Conservation (phyloP, 306 rosid species). For the Heteromeles arbutifolia region DNA sequence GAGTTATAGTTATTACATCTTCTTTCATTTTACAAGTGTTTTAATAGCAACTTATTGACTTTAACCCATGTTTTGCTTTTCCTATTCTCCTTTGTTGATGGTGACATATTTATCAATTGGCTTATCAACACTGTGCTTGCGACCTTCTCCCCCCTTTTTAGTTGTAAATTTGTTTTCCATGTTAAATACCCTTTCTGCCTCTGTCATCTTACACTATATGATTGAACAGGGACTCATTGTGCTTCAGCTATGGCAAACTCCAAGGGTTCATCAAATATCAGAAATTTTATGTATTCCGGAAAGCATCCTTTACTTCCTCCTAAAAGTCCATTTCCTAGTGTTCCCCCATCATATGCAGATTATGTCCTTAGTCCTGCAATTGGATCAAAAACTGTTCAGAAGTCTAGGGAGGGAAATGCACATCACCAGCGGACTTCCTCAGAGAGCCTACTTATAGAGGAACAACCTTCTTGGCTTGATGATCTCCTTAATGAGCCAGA, state of each 20-base stretch:
- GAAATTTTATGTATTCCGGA: conserved; percentile 73
- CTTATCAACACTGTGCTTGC: conserved; percentile 2
- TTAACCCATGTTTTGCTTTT: not conserved
- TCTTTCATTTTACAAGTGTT: not conserved
- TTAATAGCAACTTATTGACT: not conserved
- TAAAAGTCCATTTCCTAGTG: conserved; percentile 90
- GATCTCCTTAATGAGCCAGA: conserved; percentile 99
- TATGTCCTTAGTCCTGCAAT: conserved; percentile 45
- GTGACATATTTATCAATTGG: not conserved
- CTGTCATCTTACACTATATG: not conserved
- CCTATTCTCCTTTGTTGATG: not conserved
- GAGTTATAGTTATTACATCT: not conserved
- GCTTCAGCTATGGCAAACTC: conserved; percentile 68
- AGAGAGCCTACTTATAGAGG: conserved; percentile 80
- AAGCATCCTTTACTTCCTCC: conserved; percentile 93
- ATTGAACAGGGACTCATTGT: conserved; percentile 34
- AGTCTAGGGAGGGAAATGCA: conserved; percentile 63
- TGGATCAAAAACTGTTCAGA: conserved; percentile 61
- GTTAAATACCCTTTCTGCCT: not conserved
- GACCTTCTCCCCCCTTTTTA: not conserved
- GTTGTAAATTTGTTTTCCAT: not conserved
- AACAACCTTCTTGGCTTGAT: conserved; percentile 99
- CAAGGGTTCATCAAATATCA: conserved; percentile 70
- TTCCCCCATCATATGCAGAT: conserved; percentile 75
- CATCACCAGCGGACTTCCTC: conserved; percentile 94